Evolutionary conservation across 768 basidiomycete genomes (phyloP).

Genomic region (Tylopilus rubrobrunneus): DNA sequence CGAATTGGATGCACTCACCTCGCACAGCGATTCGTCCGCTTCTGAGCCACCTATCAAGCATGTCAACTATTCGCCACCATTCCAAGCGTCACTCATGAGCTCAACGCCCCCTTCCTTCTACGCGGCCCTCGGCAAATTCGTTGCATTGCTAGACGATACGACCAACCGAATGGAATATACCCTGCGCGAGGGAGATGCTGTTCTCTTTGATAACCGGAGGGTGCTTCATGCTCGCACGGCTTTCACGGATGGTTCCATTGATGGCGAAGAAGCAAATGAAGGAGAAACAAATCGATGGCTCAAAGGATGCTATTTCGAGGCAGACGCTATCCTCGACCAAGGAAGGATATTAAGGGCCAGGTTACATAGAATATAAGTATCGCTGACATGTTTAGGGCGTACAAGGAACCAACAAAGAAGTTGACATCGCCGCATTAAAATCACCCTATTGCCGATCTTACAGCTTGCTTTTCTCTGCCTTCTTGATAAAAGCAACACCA

Average conservation of each 20-base stretch:
- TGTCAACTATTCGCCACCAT: conserved; percentile 93
- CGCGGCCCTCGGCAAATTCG: conserved; percentile 58
- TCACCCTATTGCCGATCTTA: conserved; percentile 14
- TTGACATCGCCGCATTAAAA: not conserved
- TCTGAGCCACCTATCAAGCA: conserved; percentile 42
- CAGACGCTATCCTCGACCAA: conserved; percentile 59
- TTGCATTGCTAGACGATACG: conserved; percentile 50
- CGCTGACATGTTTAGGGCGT: too few relatives aligned
- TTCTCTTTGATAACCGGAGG: conserved; percentile 88
- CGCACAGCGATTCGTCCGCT: conserved; percentile 4
- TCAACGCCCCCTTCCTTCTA: conserved; percentile 56
- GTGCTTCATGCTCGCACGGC: conserved; percentile 84
- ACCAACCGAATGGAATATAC: conserved; percentile 56
- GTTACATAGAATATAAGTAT: conserved; percentile 1
- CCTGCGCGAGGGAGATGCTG: conserved; percentile 78
- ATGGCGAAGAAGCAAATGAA: conserved; percentile 32
- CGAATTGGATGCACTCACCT: conserved; percentile 42
- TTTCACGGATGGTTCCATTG: conserved; percentile 45
- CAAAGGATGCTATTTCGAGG: conserved; percentile 82
- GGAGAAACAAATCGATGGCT: conserved; percentile 75
- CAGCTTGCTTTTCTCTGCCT: conserved; percentile 43
- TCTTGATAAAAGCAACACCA: conserved; percentile 63
- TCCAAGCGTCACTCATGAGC: conserved; percentile 74
- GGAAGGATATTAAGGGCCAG: conserved; percentile 47
- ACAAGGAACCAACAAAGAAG: too few relatives aligned